These are phyloP conservation scores for Gelatoporia subvermispora DNA, from an alignment of 768 basidiomycete species.

Conservation along the genomic window DNA sequence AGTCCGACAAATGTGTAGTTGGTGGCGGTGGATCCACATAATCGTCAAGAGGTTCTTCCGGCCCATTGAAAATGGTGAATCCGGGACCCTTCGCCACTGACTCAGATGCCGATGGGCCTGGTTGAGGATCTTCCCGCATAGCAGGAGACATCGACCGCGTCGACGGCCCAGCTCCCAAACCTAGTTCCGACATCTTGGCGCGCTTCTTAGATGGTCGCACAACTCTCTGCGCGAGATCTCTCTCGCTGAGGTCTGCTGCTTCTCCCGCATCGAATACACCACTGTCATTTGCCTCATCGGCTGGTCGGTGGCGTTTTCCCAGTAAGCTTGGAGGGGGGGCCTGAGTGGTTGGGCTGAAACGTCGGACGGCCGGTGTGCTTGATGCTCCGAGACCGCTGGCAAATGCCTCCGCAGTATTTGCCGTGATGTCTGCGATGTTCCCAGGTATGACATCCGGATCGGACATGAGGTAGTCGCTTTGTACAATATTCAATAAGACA, in stretches of 20 bases:
- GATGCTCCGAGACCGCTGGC: too few species aligned
- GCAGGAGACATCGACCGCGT: slow-evolving; percentile 1
- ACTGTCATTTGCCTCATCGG: slow-evolving; percentile 37
- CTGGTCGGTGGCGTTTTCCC: slow-evolving; percentile 64
- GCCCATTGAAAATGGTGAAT: slow-evolving; percentile 48
- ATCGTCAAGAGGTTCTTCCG: slow-evolving; percentile 23
- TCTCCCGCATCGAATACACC: slow-evolving; percentile 39
- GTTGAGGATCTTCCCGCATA: not conserved
- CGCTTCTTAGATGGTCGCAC: slow-evolving; percentile 51
- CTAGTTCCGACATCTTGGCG: slow-evolving; percentile 28
- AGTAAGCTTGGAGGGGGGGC: slow-evolving; percentile 37
- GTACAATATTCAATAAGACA: too few species aligned
- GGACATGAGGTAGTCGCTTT: too few species aligned
- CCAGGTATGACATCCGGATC: too few species aligned
- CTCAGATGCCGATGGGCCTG: not conserved
- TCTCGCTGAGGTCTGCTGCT: slow-evolving; percentile 32
- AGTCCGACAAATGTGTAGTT: slow-evolving; percentile 47
- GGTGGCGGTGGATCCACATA: slow-evolving; percentile 36
- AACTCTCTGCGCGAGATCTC: slow-evolving; percentile 33
- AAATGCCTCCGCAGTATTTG: too few species aligned
- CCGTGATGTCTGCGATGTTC: too few species aligned
- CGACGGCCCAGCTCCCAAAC: not conserved
- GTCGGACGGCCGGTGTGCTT: too few species aligned
- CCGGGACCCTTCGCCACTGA: too few species aligned
- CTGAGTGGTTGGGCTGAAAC: slow-evolving; percentile 26